Conservation (phyloP, 257 asterid species). For the Solanum dulcamara region DNA sequence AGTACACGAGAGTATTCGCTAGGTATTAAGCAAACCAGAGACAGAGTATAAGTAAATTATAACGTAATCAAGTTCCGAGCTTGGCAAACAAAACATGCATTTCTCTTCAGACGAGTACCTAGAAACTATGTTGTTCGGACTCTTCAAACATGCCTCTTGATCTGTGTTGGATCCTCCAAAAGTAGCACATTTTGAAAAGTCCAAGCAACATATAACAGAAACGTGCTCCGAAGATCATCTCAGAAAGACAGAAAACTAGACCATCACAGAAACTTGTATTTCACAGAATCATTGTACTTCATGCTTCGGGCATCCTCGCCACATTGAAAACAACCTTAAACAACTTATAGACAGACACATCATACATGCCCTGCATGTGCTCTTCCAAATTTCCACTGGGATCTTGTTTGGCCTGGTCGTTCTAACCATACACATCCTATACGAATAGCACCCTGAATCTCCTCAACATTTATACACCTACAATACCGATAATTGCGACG, state of each 20-base stretch:
- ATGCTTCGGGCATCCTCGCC: not conserved
- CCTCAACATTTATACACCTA: not conserved
- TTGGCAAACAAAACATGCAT: not conserved
- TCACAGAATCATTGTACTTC: too few species aligned
- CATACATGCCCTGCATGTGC: not conserved
- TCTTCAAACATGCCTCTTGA: too few species aligned
- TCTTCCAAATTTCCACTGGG: not conserved
- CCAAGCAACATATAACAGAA: too few species aligned
- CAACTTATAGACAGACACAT: not conserved
- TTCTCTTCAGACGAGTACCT: not conserved
- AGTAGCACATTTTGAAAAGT: too few species aligned
- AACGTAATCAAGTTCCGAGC: not conserved
- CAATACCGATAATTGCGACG: not conserved
- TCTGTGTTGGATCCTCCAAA: too few species aligned
- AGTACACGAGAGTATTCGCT: not conserved
- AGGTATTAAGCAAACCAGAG: not conserved
- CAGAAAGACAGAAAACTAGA: not conserved
- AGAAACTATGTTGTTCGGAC: too few species aligned
- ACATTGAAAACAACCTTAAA: not conserved
- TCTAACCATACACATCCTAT: not conserved
- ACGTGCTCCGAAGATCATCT: not conserved
- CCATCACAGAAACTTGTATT: too few species aligned
- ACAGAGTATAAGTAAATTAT: not conserved
- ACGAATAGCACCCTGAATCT: too few species aligned
- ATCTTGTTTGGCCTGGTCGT: not conserved